Base-by-base conservation (phyloP, 1,139 yeast genomes). In the Nakaseomyces sp. region DNA sequence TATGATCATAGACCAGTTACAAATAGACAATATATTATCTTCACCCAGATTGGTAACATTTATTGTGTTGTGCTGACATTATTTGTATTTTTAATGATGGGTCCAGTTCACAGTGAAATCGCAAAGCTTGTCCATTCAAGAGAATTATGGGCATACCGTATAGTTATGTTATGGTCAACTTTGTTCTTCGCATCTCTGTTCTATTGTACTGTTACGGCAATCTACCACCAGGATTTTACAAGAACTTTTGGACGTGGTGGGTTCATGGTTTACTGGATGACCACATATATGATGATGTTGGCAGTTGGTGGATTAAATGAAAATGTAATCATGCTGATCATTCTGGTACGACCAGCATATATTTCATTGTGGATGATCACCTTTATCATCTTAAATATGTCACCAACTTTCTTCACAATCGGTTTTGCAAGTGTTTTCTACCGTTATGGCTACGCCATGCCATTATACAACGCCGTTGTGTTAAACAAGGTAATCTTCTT, bases 31-130 rank as follows among this genome's bases (percentile, higher is more conserved):
- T 58, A 79, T 18, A 53, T 72, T 17, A 87, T 86, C 0, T 86
- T 88, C 1, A 62, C 77, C 4, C 86, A 81, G 60, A 80, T 84
- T 51, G 95, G 95, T 41, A 69, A 82, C 46, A 81, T 86, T 61
- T 85, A 77, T 62, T 69, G 82, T 60, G 74, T 85, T 51, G 79
- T 86, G 61, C 64, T 84, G 45, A 79, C 94, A 1, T 70, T 76
- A 50, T 72, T 75, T 64, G 77, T 76, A 50, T 72, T 79, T 55
- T 73, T 76, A 47, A 71, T 81, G 58, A 79, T 79, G 58, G 69
- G 67, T 17, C 75, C 74, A 3, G 60, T 77, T 26, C 84, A 82
- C 57, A 63, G 63, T 47, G 59, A 67, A 29, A 69, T 81, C 40
- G 66, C 74, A 7, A 68, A 67, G 43, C 60, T 60, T 47, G 54